These are phyloP conservation scores for Cytospora chrysosperma DNA, from an alignment of 2,329 filamentous ascomycete genomes.

Conservation along the genomic window DNA sequence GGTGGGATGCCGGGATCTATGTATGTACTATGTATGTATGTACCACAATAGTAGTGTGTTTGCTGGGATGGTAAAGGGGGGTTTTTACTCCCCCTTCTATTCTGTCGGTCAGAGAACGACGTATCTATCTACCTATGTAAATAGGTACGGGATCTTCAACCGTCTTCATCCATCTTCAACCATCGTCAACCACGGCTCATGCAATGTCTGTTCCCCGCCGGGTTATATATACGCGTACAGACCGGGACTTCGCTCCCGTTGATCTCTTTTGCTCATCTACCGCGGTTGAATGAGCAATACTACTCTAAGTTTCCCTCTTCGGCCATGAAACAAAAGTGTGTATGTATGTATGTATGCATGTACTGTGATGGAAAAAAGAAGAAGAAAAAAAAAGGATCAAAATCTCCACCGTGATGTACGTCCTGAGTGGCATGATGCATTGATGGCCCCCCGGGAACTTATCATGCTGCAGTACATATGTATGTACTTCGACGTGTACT, in stretches of 20 bases:
- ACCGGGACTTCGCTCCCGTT: background rate
- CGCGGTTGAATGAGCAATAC: too few relatives aligned
- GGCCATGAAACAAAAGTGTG: background rate
- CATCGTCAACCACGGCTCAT: too few relatives aligned
- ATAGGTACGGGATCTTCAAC: too few relatives aligned
- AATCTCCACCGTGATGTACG: background rate
- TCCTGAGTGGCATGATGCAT: background rate
- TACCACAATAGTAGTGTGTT: background rate
- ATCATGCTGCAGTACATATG: background rate
- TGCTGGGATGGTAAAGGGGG: background rate
- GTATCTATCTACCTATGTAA: background rate
- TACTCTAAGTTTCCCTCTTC: too few relatives aligned
- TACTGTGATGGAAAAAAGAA: background rate
- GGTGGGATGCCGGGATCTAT: background rate
- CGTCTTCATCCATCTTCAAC: too few relatives aligned
- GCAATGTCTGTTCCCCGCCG: background rate
- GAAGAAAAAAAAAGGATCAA: background rate
- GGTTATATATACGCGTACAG: background rate
- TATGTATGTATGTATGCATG: background rate
- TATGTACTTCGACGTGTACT: background rate
- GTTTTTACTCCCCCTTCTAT: background rate
- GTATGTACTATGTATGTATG: too few relatives aligned
- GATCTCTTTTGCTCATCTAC: too few relatives aligned
- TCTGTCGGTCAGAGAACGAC: background rate
- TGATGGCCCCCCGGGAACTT: background rate